Base-by-base conservation (phyloP, 768 basidiomycete species). In the Tricholoma terreum region DNA sequence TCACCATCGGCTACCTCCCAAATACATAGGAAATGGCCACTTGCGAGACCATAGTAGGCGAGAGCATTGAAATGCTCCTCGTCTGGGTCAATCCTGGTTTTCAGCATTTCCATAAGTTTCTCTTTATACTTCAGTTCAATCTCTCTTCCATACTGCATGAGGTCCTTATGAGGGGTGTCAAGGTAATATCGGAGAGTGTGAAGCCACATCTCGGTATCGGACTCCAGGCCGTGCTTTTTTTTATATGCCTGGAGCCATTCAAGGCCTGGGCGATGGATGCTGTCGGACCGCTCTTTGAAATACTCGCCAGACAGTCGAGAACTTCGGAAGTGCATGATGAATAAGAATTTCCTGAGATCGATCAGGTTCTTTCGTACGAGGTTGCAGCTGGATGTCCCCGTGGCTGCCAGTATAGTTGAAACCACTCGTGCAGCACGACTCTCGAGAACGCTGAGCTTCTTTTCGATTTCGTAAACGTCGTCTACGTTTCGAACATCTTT, bases 141-240 rank as follows among this genome's bases (percentile, higher is more conserved):
- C 49, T 54, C n/a, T 49, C 52, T 52, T 21, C 46, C 60, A 27
- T 58, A 11, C 4, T 35, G 53, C 12, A 60, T 34, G 30, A 65
- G 59, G 3, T 46, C 12, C n/a, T 50, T 36, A 55, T 72, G 70
- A 4, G 68, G 63, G 3, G 61, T 64, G 36, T 69, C 66, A 12
- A 71, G 64, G 33, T 64, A 61, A 57, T 71, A 71, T 21, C 61
- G 54, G 43, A 72, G 60, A 12, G 48, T 55, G 48, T 56, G 53
- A 31, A 70, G 46, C 70, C 69, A 71, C 12, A 64, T 48, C 9
- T 72, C 65, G 9, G 54, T 57, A 6, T 51, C 22, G 1, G 66
- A 58, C 21, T 64, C 24, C 24, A 68, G 42, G 9, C 63, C 59
- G 11, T 65, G 59, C 12, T 49, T 58, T 42, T 61, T 55, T 34